phyloP scores from a whole-genome alignment of 108 stramenopile species.

The Fragilariopsis cylindrus region DNA sequence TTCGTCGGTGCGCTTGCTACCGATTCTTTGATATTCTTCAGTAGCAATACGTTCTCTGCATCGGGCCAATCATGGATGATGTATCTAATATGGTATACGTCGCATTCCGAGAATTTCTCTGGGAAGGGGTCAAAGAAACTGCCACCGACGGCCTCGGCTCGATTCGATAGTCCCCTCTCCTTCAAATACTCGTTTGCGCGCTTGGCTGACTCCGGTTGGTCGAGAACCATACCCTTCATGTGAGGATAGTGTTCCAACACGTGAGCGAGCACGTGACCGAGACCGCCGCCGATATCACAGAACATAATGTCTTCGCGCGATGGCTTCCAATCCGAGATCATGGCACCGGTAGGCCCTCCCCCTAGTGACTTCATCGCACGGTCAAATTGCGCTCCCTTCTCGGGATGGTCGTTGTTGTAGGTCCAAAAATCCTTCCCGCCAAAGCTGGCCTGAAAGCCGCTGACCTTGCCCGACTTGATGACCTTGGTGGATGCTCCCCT shows the following conservation, averaged over 20 bases:
- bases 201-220: not conserved
- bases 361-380: not conserved
- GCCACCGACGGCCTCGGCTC: conserved; percentile 1
- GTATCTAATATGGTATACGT: conserved; percentile 2
- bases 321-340: conserved; percentile 10
- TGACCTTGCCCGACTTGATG: not conserved
- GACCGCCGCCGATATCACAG: conserved; percentile 16
- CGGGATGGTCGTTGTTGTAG: not conserved
- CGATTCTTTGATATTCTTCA: conserved; percentile 4
- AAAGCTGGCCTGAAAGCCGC: not conserved
- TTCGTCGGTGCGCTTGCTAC: not conserved
- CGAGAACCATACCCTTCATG: conserved; percentile 14
- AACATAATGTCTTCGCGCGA: not conserved
- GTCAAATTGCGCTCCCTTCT: conserved; percentile 9
- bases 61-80: conserved; percentile 8
- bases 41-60: not conserved
- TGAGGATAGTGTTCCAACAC: conserved; percentile 11
- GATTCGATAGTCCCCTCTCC: not conserved
- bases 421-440: not conserved
- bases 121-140: conserved; percentile 5
- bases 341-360: not conserved
- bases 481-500: not conserved
- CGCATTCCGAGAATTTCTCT: not conserved
- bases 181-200: not conserved
- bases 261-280: not conserved